phyloP scores from a whole-genome alignment of 1,284 basidiomycete species.

The Malassezia sympodialis region DNA sequence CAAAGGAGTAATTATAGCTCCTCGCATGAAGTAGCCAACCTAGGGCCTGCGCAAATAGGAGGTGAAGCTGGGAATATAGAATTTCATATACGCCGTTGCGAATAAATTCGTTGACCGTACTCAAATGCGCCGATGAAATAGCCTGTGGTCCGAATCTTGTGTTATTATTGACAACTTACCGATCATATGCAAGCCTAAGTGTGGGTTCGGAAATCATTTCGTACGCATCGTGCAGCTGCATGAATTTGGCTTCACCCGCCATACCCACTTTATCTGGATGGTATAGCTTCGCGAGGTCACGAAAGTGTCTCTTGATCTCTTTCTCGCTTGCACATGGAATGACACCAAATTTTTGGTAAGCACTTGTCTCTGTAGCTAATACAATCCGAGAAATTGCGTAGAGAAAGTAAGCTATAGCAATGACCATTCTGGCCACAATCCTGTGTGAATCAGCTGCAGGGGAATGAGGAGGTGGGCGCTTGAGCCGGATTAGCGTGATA shows the following conservation, averaged over 20 bases:
- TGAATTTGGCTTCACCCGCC: constrained; percentile 1
- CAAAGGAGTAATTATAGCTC: neutral
- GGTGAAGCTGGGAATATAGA: neutral
- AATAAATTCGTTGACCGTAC: constrained; percentile 7
- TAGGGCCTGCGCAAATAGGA: constrained; percentile 1
- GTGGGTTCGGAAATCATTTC: constrained; percentile 5
- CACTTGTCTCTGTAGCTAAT: neutral
- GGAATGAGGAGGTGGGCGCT: neutral
- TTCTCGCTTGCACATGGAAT: neutral
- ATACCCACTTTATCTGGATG: constrained; percentile 15
- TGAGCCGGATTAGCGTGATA: neutral
- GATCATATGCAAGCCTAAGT: constrained; percentile 5
- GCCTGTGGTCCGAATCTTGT: constrained; percentile 3
- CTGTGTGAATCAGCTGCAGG: constrained; percentile 1
- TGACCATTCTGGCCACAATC: neutral
- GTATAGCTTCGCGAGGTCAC: constrained; percentile 7
- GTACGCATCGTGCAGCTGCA: constrained; percentile 4
- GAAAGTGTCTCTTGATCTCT: constrained; percentile 7
- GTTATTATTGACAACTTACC: neutral
- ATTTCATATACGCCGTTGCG: neutral
- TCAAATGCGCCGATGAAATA: neutral
- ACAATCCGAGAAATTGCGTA: neutral
- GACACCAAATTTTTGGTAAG: neutral
- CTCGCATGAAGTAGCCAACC: neutral
- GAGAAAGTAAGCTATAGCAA: neutral